Conservation (phyloP, 2,329 filamentous ascomycete genomes). For the Stagonosporopsis tanaceti region DNA sequence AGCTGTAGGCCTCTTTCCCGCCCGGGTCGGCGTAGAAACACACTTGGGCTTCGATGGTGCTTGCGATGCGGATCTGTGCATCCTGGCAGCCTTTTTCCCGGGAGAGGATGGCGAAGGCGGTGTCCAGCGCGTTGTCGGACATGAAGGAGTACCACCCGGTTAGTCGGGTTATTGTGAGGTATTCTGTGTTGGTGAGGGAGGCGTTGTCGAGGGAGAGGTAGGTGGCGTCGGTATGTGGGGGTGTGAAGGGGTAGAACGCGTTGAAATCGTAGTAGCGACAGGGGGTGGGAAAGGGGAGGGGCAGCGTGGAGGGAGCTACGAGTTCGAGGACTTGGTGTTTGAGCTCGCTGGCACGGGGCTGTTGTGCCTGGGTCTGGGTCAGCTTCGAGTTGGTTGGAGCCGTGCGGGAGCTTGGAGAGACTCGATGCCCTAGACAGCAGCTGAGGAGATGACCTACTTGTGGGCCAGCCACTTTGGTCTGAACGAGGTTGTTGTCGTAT, state of each 20-base stretch:
- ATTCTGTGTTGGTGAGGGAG: conserved; percentile 24
- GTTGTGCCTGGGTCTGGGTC: neutral
- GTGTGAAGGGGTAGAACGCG: neutral
- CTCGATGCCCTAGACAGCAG: neutral
- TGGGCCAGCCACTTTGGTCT: neutral
- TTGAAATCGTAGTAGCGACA: conserved; percentile 18
- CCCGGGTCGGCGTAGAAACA: conserved; percentile 1
- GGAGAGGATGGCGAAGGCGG: conserved; percentile 29
- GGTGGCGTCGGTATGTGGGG: conserved; percentile 7
- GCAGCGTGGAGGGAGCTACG: neutral
- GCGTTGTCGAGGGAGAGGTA: conserved; percentile 27
- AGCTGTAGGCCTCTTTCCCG: conserved; percentile 17
- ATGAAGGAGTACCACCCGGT: conserved; percentile 19
- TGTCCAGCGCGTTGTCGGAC: conserved; percentile 30
- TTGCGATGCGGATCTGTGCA: conserved; percentile 28
- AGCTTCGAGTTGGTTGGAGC: neutral
- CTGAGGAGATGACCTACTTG: neutral
- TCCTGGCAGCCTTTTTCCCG: conserved; percentile 10
- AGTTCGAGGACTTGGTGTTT: conserved; percentile 6
- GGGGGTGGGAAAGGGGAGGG: conserved; percentile 17
- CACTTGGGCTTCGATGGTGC: conserved; percentile 24
- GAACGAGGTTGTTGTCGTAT: neutral
- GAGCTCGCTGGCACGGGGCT: neutral
- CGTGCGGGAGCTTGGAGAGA: neutral
- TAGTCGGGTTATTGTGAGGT: conserved; percentile 13